Evolutionary conservation across 148 eudicot genomes (phyloP).

Genomic region (Rhododendron molle): DNA sequence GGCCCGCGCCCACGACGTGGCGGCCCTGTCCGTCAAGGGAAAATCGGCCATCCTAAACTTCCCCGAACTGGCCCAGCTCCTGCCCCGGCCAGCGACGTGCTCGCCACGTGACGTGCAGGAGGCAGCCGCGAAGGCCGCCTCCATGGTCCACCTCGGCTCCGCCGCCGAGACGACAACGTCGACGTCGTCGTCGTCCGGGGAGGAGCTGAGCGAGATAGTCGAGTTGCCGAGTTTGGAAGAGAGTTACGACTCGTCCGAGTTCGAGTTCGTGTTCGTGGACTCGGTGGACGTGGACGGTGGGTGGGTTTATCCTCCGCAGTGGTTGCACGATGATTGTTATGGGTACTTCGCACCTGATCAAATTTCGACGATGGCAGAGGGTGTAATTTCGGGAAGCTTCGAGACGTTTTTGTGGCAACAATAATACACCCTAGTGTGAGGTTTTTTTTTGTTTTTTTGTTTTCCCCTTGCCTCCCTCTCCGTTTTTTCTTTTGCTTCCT

Average conservation of each 20-base stretch:
- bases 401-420: conserved; percentile 21
- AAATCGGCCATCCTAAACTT: conserved; percentile 59
- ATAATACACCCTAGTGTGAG: not conserved
- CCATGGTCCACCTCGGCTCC: conserved; percentile 29
- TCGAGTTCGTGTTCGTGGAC: conserved; percentile 29
- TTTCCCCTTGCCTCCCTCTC: not conserved
- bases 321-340: conserved; percentile 27
- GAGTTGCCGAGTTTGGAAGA: conserved; percentile 51
- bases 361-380: not conserved
- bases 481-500: not conserved
- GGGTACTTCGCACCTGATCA: conserved; percentile 15
- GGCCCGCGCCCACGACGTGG: conserved; percentile 78
- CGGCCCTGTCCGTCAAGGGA: conserved; percentile 56
- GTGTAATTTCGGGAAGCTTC: conserved; percentile 9
- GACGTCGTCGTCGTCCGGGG: conserved; percentile 14
- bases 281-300: conserved; percentile 24
- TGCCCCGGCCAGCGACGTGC: conserved; percentile 56
- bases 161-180: not conserved
- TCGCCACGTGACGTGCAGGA: conserved; percentile 56
- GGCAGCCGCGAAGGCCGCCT: conserved; percentile 60
- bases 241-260: conserved; percentile 39
- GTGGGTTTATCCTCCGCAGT: conserved; percentile 14
- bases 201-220: conserved; percentile 54
- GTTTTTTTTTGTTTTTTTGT: not conserved
- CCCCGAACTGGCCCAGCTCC: conserved; percentile 40